Evolutionary conservation across 495 filamentous ascomycete species (phyloP).

Genomic region (Lepidopterella palustris): DNA sequence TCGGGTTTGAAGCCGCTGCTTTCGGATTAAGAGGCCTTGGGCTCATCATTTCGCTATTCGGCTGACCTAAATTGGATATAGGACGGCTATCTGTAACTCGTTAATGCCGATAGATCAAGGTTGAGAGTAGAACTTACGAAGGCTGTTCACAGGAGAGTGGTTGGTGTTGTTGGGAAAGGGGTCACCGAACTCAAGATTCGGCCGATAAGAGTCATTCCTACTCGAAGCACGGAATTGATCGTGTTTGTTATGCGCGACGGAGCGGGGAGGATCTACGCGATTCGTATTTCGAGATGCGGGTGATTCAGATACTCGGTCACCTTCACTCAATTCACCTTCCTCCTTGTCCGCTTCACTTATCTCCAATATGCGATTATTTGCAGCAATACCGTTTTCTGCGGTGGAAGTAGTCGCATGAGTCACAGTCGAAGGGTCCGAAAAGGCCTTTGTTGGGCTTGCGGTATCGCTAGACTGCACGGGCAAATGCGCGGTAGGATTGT

Average conservation of each 20-base stretch:
- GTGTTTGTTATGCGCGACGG: constrained; percentile 1
- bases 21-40: background rate
- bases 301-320: constrained; percentile 44
- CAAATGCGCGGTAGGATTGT: background rate
- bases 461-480: background rate
- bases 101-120: too few relatives aligned
- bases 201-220: background rate
- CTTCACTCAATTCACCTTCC: constrained; percentile 70
- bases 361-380: constrained; percentile 31
- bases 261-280: constrained; percentile 10
- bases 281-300: constrained; percentile 17
- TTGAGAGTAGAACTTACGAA: background rate
- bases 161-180: background rate
- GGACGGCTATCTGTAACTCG: background rate
- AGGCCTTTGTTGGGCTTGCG: constrained; percentile 3
- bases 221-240: background rate
- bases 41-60: background rate
- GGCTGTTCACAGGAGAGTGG: background rate
- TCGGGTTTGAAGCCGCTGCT: background rate
- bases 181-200: background rate
- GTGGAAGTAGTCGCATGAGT: background rate
- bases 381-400: constrained; percentile 21
- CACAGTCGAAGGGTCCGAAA: background rate
- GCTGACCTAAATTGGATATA: background rate
- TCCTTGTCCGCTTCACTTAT: constrained; percentile 42